Evolutionary conservation across 495 filamentous ascomycete genomes (phyloP).

Genomic region (Tuber magnatum): DNA sequence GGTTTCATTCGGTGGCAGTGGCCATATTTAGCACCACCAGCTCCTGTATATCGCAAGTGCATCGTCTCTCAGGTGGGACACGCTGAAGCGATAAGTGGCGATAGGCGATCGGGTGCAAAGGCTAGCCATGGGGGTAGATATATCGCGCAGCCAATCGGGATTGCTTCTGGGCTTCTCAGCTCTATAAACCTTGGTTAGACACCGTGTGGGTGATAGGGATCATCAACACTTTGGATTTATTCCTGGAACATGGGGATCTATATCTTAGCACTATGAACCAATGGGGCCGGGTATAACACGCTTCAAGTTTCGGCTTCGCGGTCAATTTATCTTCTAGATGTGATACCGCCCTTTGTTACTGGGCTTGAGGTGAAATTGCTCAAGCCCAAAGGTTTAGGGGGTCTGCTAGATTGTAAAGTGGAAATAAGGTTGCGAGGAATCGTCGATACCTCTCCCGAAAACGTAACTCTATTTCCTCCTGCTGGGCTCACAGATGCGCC

Average conservation of each 20-base stretch:
- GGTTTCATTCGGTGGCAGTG: neutral
- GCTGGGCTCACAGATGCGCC: neutral
- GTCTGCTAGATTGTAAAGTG: neutral
- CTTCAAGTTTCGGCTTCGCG: neutral
- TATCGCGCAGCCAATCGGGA: neutral
- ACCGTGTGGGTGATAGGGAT: neutral
- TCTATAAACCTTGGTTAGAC: neutral
- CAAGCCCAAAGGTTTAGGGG: neutral
- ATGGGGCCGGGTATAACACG: neutral
- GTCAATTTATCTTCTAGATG: neutral
- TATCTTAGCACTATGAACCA: neutral
- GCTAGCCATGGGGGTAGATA: no score
- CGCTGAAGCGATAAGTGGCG: no score
- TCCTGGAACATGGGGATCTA: neutral
- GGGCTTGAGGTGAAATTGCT: neutral
- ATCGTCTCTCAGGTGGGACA: no score
- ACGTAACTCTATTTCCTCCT: neutral
- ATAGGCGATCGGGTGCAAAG: no score
- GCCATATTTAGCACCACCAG: neutral
- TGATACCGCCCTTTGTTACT: neutral
- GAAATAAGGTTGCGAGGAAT: neutral
- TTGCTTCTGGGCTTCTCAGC: neutral
- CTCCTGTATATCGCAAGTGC: neutral
- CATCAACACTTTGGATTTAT: neutral
- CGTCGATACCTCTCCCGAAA: neutral